Evolutionary conservation across 805 yeast genomes (phyloP).

Genomic region (Kazachstania africana): DNA sequence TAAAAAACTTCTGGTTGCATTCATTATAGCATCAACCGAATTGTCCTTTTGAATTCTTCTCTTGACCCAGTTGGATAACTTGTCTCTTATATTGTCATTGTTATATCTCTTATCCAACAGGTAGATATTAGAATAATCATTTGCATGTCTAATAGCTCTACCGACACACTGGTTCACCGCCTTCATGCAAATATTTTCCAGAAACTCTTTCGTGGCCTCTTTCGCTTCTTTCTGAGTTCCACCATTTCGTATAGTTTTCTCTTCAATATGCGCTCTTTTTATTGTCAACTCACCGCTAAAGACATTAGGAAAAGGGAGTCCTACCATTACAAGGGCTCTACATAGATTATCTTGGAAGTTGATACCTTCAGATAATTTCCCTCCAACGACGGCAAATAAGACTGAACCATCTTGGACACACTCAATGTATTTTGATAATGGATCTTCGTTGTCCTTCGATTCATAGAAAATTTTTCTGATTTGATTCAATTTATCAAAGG

Average conservation of each 20-base stretch:
- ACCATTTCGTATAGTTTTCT: constrained; percentile 36
- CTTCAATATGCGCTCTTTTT: constrained; percentile 52
- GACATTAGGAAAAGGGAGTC: constrained; percentile 81
- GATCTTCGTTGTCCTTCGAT: constrained; percentile 36
- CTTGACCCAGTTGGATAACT: constrained; percentile 67
- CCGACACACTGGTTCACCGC: constrained; percentile 91
- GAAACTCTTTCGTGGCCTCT: constrained; percentile 41
- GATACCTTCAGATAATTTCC: constrained; percentile 86
- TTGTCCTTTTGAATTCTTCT: constrained; percentile 25
- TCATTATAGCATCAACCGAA: constrained; percentile 10
- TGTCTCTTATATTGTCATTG: constrained; percentile 34
- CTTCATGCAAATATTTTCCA: constrained; percentile 80
- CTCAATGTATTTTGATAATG: constrained; percentile 40
- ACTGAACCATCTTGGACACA: constrained; percentile 47
- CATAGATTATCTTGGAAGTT: constrained; percentile 85
- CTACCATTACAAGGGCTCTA: constrained; percentile 74
- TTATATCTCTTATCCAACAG: constrained; percentile 57
- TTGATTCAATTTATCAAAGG: constrained; percentile 26
- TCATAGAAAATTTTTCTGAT: constrained; percentile 37
- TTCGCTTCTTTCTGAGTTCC: constrained; percentile 36
- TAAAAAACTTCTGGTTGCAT: constrained; percentile 17
- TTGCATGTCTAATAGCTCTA: constrained; percentile 73
- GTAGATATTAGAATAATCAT: constrained; percentile 69
- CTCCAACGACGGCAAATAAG: constrained; percentile 81
- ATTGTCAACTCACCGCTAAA: constrained; percentile 73